Conservation (phyloP, 83 land plant species). For the Thuja plicata region DNA sequence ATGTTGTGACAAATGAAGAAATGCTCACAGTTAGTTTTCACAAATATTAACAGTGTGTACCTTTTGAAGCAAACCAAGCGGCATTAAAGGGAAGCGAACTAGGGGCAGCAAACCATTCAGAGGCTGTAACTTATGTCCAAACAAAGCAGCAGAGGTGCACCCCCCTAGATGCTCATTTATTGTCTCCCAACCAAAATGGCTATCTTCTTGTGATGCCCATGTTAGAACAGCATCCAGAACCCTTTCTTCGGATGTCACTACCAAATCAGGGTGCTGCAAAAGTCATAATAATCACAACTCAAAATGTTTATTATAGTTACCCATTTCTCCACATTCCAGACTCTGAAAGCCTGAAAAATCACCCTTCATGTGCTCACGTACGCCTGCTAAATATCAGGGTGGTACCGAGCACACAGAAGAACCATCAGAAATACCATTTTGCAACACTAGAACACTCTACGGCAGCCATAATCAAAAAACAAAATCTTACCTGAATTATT, state of each 20-base stretch:
- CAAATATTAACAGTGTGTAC: slow-evolving; percentile 27
- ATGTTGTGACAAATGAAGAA: not conserved
- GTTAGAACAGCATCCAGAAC: slow-evolving; percentile 81
- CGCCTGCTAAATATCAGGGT: slow-evolving; percentile 10
- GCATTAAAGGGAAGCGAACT: slow-evolving; percentile 87
- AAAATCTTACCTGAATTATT: slow-evolving; percentile 72
- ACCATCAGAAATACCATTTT: slow-evolving; percentile 10
- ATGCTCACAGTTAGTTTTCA: not conserved
- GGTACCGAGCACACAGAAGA: slow-evolving; percentile 10
- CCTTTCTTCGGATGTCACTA: slow-evolving; percentile 90
- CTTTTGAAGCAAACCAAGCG: slow-evolving; percentile 61
- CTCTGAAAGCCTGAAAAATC: slow-evolving; percentile 11
- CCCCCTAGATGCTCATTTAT: slow-evolving; percentile 39
- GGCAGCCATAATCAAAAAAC: not conserved
- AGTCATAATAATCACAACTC: slow-evolving; percentile 15
- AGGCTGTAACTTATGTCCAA: slow-evolving; percentile 50
- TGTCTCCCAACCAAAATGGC: slow-evolving; percentile 67
- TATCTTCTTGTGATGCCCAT: slow-evolving; percentile 69
- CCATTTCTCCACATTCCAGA: slow-evolving; percentile 15
- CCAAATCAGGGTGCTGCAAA: slow-evolving; percentile 85
- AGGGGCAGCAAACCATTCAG: slow-evolving; percentile 45
- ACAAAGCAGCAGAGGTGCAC: slow-evolving; percentile 47
- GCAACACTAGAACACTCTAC: slow-evolving; percentile 5
- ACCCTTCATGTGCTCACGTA: slow-evolving; percentile 13
- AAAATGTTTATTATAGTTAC: slow-evolving; percentile 8